A percentile compares a stretch with the other conserved stretches of the same genome.
Evolutionary conservation across 2,329 filamentous ascomycete species (phyloP).

Genomic region (Coniochaeta ligniaria): DNA sequence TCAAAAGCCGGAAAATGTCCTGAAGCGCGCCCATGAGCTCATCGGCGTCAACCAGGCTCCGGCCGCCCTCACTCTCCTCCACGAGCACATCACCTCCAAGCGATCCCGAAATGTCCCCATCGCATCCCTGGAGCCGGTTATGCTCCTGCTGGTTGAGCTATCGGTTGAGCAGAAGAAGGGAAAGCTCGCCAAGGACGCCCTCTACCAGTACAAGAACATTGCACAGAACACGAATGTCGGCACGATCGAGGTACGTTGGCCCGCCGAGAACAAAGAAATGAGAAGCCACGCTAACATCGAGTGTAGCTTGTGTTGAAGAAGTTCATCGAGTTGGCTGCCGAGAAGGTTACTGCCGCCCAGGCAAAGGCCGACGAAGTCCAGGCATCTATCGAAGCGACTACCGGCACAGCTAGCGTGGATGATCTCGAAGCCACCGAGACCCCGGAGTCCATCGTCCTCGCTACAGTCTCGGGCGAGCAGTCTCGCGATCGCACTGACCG

Average conservation of each 20-base stretch:
- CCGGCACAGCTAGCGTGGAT: slow-evolving; percentile 70
- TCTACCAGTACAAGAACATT: slow-evolving; percentile 99
- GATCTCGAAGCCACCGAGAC: slow-evolving; percentile 97
- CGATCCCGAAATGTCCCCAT: slow-evolving; percentile 96
- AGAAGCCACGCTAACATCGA: slow-evolving; percentile 14
- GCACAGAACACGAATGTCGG: slow-evolving; percentile 98
- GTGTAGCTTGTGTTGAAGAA: slow-evolving; percentile 81
- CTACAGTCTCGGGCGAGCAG: slow-evolving; percentile 96
- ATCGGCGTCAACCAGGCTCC: slow-evolving; percentile 93
- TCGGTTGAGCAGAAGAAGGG: slow-evolving; percentile 97
- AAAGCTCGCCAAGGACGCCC: slow-evolving; percentile 95
- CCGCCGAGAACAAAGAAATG: neutral
- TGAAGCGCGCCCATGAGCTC: slow-evolving; percentile 97
- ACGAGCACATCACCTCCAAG: slow-evolving; percentile 99
- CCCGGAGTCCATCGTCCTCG: slow-evolving; percentile 93
- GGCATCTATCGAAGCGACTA: slow-evolving; percentile 70
- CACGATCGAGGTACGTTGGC: slow-evolving; percentile 74
- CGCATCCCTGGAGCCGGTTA: slow-evolving; percentile 91
- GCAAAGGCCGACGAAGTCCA: slow-evolving; percentile 94
- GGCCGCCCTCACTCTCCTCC: slow-evolving; percentile 87
- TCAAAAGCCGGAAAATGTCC: slow-evolving; percentile 97
- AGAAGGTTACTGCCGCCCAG: slow-evolving; percentile 94
- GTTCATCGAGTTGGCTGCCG: slow-evolving; percentile 94
- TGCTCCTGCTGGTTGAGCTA: slow-evolving; percentile 94
- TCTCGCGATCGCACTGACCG: slow-evolving; percentile 95